Evolutionary conservation across 2,329 filamentous ascomycete species (phyloP).

Genomic region (Colletotrichum orchidophilum): DNA sequence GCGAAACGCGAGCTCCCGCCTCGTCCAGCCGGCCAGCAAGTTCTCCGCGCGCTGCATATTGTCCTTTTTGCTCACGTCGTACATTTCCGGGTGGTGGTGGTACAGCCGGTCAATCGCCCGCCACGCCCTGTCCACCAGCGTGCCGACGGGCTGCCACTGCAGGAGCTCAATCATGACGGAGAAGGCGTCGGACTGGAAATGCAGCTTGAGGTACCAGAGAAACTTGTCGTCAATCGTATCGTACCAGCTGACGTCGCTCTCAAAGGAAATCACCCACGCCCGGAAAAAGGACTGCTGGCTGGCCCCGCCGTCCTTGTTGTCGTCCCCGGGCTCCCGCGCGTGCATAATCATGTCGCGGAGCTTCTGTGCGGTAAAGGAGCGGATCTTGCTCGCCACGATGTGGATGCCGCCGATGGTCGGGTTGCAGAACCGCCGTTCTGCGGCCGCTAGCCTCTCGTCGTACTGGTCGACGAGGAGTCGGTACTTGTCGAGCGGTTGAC

Average conservation of each 20-base stretch:
- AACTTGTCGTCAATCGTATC: slow-evolving; percentile 56
- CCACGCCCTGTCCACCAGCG: slow-evolving; percentile 65
- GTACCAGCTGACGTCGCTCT: slow-evolving; percentile 57
- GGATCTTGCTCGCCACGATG: slow-evolving; percentile 56
- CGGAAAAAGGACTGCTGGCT: slow-evolving; percentile 66
- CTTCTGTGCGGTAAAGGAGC: slow-evolving; percentile 57
- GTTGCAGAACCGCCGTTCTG: slow-evolving; percentile 61
- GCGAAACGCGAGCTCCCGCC: slow-evolving; percentile 53
- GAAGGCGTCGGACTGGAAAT: slow-evolving; percentile 66
- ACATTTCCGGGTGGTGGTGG: slow-evolving; percentile 58
- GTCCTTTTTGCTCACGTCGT: slow-evolving; percentile 55
- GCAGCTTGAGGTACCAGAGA: slow-evolving; percentile 62
- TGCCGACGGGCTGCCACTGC: slow-evolving; percentile 54
- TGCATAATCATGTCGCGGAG: slow-evolving; percentile 58
- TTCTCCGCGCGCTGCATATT: slow-evolving; percentile 56
- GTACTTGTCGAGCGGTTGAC: slow-evolving; percentile 52
- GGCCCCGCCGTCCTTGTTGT: slow-evolving; percentile 57
- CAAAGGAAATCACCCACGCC: slow-evolving; percentile 57
- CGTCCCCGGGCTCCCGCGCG: slow-evolving; percentile 56
- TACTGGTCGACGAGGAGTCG: slow-evolving; percentile 52
- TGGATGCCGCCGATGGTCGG: slow-evolving; percentile 62
- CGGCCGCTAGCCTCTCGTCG: slow-evolving; percentile 51
- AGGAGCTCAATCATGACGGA: slow-evolving; percentile 65
- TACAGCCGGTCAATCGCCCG: slow-evolving; percentile 56
- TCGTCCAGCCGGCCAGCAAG: slow-evolving; percentile 61